Evolutionary conservation across 768 basidiomycete genomes (phyloP), one percentile per base, ranked within the genome.

Genomic region (Boletus tylopilopsis): DNA sequence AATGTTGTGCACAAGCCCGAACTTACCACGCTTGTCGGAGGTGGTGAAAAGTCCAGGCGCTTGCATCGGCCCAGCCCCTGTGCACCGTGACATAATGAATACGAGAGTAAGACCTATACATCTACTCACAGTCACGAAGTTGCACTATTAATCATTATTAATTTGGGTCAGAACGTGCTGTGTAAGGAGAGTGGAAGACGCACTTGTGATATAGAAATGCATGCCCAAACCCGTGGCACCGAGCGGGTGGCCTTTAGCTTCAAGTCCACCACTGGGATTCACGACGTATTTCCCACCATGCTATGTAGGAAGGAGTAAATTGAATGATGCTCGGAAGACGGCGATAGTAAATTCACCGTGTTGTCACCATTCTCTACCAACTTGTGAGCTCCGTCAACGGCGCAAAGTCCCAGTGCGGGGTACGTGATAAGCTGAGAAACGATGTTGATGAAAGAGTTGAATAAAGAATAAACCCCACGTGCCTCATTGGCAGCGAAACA

Each of bases 231-330:
- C 89, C 16, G 86, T 90, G 1, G 89, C 87, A 33, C 89, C 88
- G 18, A 91, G 76, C 3, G 90, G 90, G 61, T 92, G 88, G 3
- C 90, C 90, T 62, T 91, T 93, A n/a, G 88, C 87, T 62, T 93
- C 87, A 15, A 93, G 75, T 0, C 90, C 90, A 22, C 90, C 90
- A 43, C 84, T 87, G 0, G 90, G 87, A 56, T 93, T 92, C 30
- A 93, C 70, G 16, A 93, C 87, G 42, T 79, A 93, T 67, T 89
- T 88, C 5, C 91, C 90, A 18, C 87, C 90, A 50, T 89, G 90
- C 85, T 88, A 45, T 8, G 51, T 12, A 37, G 18, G 15, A 4
- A 51, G 13, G 5, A 35, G 29, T 38, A 5, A 6, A 5, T 25
- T 40, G 34, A 36, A 29, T 35, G 12, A 21, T 23, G 10, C 11